Base-by-base conservation (phyloP, 2,329 filamentous ascomycete species). In the Xylaria sp. region DNA sequence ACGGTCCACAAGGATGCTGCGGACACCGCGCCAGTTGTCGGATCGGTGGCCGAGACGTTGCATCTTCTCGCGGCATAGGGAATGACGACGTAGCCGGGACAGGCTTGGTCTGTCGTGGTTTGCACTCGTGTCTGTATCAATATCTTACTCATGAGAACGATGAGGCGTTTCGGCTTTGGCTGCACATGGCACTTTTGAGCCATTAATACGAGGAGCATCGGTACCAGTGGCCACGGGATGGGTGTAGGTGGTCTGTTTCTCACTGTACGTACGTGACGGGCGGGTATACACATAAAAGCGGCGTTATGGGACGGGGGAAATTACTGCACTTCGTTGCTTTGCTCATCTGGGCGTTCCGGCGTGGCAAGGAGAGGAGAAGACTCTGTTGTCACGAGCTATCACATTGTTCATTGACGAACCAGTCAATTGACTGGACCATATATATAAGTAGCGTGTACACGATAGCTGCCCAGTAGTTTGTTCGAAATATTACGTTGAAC, bases 251-350 rank as follows among this genome's bases (percentile, higher is more conserved):
- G 66, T 60, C 65, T 72, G 69, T 45, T 75, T 70, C 60, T 71
- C 65, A 64, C 69, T 75, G 72, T 75, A 76, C 72, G 75, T 77
- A 76, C 72, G 52, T 66, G 64, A 62, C 63, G 76, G 80, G 74
- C 74, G 79, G 79, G 76, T 76, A 81, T 79, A 83, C 79, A 83
- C 52, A 71, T 71, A 83, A 84, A 84, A 83, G 78, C 76, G 83
- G 81, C 80, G 81, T 79, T 80, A 70, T 71, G 72, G 76, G 76
- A 30, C 2, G 28, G 68, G 65, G 48, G 50, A 67, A 67, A 32
- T n/a, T 15, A 30, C 15, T 45, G 23, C 34, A 25, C 39, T 58
- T 45, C 9, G 34, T 20, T 45, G 55, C 39, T 66, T 57, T 45
- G 28, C 67, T 60, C 65, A 67, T 60, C 58, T 64, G 65, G 73